A percentile compares a stretch with the other conserved stretches of the same genome.
phyloP scores from a whole-genome alignment of 2,329 filamentous ascomycete genomes.

The Colletotrichum graminicola region DNA sequence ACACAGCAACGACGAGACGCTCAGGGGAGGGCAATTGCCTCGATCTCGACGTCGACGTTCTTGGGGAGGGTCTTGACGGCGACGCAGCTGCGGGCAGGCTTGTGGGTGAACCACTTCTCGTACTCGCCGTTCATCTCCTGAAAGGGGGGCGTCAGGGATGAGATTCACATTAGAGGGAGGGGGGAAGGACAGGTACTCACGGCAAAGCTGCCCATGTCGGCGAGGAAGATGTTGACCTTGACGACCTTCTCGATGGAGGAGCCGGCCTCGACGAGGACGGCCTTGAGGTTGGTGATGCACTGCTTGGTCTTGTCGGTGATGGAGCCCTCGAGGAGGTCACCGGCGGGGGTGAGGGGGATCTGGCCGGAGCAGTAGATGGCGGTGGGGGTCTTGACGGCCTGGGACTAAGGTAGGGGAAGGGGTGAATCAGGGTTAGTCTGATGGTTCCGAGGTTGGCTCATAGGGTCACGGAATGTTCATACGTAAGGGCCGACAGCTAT shows the following conservation, averaged over 20 bases:
- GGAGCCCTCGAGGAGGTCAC: slow-evolving; percentile 67
- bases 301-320: slow-evolving; percentile 73
- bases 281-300: slow-evolving; percentile 82
- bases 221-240: slow-evolving; percentile 92
- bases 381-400: slow-evolving; percentile 74
- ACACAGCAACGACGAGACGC: not conserved
- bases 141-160: not conserved
- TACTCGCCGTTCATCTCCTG: slow-evolving; percentile 87
- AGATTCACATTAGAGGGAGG: not conserved
- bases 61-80: slow-evolving; percentile 91
- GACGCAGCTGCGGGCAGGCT: slow-evolving; percentile 90
- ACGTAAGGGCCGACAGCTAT: slow-evolving; percentile 74
- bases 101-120: slow-evolving; percentile 84
- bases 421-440: slow-evolving; percentile 38
- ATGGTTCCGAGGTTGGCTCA: not conserved
- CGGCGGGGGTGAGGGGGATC: slow-evolving; percentile 75
- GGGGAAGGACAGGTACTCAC: slow-evolving; percentile 52
- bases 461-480: slow-evolving; percentile 48
- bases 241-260: slow-evolving; percentile 84
- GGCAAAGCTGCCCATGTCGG: slow-evolving; percentile 90
- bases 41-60: slow-evolving; percentile 89
- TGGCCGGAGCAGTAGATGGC: slow-evolving; percentile 78
- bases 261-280: slow-evolving; percentile 85
- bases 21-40: slow-evolving; percentile 82
- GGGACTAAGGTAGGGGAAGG: slow-evolving; percentile 60